Conservation (phyloP, 1,284 basidiomycete genomes). For the Pseudozyma sp. region DNA sequence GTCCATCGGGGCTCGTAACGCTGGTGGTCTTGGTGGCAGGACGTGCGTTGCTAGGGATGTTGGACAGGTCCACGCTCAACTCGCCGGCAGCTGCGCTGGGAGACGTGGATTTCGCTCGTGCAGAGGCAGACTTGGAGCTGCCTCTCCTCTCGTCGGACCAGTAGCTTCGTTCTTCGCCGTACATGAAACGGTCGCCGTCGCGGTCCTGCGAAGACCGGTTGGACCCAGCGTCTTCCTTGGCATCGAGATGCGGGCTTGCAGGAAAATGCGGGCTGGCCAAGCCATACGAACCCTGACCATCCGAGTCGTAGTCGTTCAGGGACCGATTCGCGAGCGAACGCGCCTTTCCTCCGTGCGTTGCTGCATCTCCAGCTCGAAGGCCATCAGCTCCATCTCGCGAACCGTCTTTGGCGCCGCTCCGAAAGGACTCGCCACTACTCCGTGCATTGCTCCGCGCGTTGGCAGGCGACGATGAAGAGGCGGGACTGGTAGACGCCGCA, state of each 20-base stretch:
- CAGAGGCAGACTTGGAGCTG: constrained; percentile 21
- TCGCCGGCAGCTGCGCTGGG: constrained; percentile 33
- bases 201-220: constrained; percentile 41
- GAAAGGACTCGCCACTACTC: constrained; percentile 49
- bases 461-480: constrained; percentile 38
- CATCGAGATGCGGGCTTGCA: constrained; percentile 47
- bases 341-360: constrained; percentile 47
- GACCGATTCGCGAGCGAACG: constrained; percentile 50
- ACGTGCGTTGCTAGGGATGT: constrained; percentile 57
- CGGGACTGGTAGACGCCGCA: constrained; percentile 28
- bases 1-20: constrained; percentile 32
- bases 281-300: constrained; percentile 45
- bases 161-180: constrained; percentile 47
- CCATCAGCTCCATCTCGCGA: constrained; percentile 46
- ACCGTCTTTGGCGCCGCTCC: constrained; percentile 38
- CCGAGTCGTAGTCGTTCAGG: constrained; percentile 45
- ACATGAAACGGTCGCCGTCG: constrained; percentile 51
- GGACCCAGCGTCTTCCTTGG: constrained; percentile 31
- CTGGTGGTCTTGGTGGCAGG: constrained; percentile 18
- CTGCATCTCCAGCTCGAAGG: constrained; percentile 48
- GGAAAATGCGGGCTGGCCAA: constrained; percentile 49
- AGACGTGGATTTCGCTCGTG: constrained; percentile 29
- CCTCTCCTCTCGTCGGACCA: constrained; percentile 50
- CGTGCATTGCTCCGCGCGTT: constrained; percentile 29
- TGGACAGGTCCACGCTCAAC: constrained; percentile 58